These are phyloP conservation scores for Trichoderma harzianum DNA, from an alignment of 2,329 filamentous ascomycete species.

Conservation along the genomic window DNA sequence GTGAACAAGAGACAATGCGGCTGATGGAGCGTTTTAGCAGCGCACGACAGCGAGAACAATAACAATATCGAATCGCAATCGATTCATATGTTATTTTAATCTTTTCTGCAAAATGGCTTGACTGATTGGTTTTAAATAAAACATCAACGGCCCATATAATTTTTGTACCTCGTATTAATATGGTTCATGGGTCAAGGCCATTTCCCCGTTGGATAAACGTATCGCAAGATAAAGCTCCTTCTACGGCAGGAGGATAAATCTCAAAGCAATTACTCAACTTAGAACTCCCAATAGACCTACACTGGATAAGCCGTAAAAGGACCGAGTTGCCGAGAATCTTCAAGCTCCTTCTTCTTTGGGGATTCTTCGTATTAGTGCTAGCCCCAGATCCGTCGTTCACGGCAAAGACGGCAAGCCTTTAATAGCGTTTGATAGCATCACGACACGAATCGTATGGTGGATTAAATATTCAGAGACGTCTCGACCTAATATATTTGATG, in stretches of 20 bases:
- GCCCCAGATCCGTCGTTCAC: not conserved
- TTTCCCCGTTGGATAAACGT: not conserved
- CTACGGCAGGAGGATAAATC: not conserved
- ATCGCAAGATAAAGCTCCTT: not conserved
- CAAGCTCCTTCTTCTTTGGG: constrained; percentile 11
- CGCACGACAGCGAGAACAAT: not conserved
- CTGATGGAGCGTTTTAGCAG: not conserved
- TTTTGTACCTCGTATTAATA: not conserved
- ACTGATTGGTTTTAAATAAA: not conserved
- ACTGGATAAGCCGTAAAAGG: not conserved
- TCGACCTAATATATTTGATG: not conserved
- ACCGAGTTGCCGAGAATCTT: constrained; percentile 6
- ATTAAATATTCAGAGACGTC: not conserved
- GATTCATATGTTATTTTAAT: not conserved
- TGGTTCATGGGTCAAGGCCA: not conserved
- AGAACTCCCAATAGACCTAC: not conserved
- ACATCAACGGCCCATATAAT: not conserved
- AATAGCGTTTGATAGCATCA: not conserved
- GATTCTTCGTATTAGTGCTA: not conserved
- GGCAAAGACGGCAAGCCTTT: not conserved
- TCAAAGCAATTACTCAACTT: not conserved
- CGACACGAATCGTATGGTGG: not conserved
- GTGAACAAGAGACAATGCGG: not conserved
- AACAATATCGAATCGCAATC: not conserved
- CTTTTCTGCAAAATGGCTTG: not conserved